Evolutionary conservation across 192 early-diverging fungal genomes (phyloP).

Genomic region (Backusella westeae): DNA sequence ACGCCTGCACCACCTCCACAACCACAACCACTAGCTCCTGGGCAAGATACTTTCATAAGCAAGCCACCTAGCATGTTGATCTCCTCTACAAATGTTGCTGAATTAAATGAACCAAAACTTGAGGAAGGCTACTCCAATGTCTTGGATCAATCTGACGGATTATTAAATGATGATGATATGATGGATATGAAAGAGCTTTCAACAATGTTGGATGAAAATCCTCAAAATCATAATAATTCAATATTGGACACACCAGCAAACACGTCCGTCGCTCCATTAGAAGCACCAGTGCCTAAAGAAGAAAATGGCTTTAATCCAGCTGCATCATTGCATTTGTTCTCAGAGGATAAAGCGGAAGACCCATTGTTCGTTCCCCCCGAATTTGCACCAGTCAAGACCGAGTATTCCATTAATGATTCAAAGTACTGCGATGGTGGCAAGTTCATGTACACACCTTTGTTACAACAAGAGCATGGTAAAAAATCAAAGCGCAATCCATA

Average conservation of each 20-base stretch:
- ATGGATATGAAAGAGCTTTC: neutral
- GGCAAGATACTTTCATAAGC: neutral
- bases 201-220: neutral
- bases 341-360: neutral
- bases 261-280: neutral
- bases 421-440: conserved; percentile 40
- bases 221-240: neutral
- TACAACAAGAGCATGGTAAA: neutral
- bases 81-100: neutral
- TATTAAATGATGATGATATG: neutral
- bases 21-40: neutral
- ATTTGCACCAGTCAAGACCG: conserved; percentile 29
- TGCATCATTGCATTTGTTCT: neutral
- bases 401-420: conserved; percentile 29
- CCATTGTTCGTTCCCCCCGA: conserved; percentile 26
- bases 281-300: neutral
- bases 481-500: conserved; percentile 21
- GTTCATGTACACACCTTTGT: conserved; percentile 26
- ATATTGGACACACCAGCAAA: neutral
- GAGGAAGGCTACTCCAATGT: neutral
- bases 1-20: neutral
- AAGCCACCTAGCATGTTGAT: neutral
- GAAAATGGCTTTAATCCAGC: neutral
- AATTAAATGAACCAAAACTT: neutral
- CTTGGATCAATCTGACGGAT: neutral